These are phyloP conservation scores for Mortierella sp. DNA, from an alignment of 371 early-diverging fungal species.

Conservation along the genomic window DNA sequence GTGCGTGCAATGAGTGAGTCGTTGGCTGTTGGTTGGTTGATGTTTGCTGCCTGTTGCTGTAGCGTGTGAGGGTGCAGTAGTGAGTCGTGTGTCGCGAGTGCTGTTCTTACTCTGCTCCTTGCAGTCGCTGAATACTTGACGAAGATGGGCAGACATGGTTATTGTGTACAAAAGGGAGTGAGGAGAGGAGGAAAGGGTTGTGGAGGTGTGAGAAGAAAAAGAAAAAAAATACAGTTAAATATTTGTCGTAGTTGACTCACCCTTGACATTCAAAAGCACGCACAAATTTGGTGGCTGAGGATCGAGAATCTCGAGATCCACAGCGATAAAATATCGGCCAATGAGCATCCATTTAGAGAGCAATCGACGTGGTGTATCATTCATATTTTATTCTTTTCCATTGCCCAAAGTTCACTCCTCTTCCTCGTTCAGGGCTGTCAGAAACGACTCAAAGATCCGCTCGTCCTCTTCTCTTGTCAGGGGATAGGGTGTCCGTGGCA, in stretches of 20 bases:
- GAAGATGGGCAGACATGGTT: constrained; percentile 55
- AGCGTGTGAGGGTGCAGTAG: background rate
- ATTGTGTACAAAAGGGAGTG: background rate
- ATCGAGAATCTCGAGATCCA: background rate
- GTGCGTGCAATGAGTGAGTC: background rate
- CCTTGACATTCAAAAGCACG: constrained; percentile 9
- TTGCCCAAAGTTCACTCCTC: background rate
- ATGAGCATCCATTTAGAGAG: background rate
- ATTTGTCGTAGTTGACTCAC: constrained; percentile 1
- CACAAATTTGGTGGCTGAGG: constrained; percentile 19
- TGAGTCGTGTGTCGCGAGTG: too few species aligned
- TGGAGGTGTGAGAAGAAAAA: background rate
- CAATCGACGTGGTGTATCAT: background rate
- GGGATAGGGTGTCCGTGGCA: constrained; percentile 49
- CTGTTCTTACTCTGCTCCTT: constrained; percentile 53
- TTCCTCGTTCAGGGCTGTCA: constrained; percentile 8
- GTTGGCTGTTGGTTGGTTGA: background rate
- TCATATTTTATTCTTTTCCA: background rate
- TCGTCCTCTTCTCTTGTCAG: constrained; percentile 24
- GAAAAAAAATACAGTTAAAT: background rate
- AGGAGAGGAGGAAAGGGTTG: constrained; percentile 6
- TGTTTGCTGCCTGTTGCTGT: background rate
- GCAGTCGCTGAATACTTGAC: constrained; percentile 57
- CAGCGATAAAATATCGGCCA: background rate
- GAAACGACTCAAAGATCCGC: background rate